Evolutionary conservation across 1,284 basidiomycete species (phyloP), one percentile per base, ranked within the genome.

Genomic region (Pascua guehoae): DNA sequence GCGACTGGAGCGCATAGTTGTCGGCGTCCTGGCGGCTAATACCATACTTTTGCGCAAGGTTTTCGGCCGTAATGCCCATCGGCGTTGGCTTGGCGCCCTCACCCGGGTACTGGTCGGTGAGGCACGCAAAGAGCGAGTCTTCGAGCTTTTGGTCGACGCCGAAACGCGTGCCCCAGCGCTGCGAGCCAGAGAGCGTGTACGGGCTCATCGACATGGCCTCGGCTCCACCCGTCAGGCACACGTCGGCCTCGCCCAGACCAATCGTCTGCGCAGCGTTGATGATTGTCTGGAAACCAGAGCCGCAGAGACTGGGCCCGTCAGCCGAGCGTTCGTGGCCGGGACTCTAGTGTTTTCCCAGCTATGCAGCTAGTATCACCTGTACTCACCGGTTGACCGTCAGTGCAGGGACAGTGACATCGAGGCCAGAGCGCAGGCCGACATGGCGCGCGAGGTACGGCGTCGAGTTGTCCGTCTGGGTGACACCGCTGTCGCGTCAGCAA

Each of bases 51-150:
- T 76, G 69, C 1, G 81, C 81, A 7, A 82, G 66, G 64, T 82
- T 82, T 66, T 82, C 81, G n/a, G 82, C 82, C 1, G 82, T 83
- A 64, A 82, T 68, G 18, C 75, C 80, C 81, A 82, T 82, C 5
- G 81, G 79, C 12, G 79, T 80, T 9, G 51, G 51, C 60, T 71
- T 71, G 38, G 61, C 56, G 12, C 73, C 71, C 12, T 16, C 36
- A 24, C 79, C 58, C 37, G 81, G 81, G 40, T 82, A 80, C 64
- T 79, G 78, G 63, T 83, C 82, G 1, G 78, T 76, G 53, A 83
- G 68, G 12, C 80, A 76, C 12, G 79, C 80, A 7, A 81, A 79
- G 18, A 83, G 74, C 49, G 79, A 81, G 66, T 83, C 82, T 54
- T 81, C 81, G n/a, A 83, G 73, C 65, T 81, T 82, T 56, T 82